Evolutionary conservation across 2,329 filamentous ascomycete species (phyloP).

Genomic region (Purpureocillium takamizusanense): DNA sequence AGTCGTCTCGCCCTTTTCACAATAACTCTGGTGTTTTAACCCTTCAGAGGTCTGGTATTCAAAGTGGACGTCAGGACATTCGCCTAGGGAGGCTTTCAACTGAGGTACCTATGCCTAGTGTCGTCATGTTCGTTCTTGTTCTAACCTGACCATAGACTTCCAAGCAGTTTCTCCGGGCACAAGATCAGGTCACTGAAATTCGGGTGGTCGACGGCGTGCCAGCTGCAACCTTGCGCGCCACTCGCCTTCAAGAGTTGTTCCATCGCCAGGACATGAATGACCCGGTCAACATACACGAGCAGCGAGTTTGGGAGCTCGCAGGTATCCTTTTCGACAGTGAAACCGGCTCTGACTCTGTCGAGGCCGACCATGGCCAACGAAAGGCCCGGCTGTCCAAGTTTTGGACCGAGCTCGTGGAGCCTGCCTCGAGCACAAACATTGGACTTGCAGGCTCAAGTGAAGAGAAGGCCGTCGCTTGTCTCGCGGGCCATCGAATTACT

Average conservation of each 20-base stretch:
- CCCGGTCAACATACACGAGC: constrained; percentile 51
- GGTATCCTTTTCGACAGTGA: constrained; percentile 79
- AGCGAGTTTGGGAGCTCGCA: constrained; percentile 75
- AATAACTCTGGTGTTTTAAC: constrained; percentile 20
- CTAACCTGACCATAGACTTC: constrained; percentile 34
- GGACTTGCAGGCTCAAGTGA: constrained; percentile 57
- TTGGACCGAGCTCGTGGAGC: constrained; percentile 58
- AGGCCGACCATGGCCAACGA: constrained; percentile 30
- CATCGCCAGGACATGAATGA: constrained; percentile 30
- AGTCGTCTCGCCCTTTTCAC: constrained; percentile 15
- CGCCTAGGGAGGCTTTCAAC: constrained; percentile 55
- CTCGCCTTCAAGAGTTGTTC: constrained; percentile 27
- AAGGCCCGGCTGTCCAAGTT: constrained; percentile 60
- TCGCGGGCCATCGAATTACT: constrained; percentile 69
- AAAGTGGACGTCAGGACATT: constrained; percentile 55
- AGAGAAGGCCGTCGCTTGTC: constrained; percentile 72
- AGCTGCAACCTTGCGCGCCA: constrained; percentile 36
- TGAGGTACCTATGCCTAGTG: constrained; percentile 28
- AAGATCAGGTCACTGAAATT: constrained; percentile 48
- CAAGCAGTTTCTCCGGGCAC: constrained; percentile 43
- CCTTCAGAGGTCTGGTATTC: constrained; percentile 36
- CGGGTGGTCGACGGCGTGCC: constrained; percentile 49
- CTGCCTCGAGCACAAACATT: constrained; percentile 43
- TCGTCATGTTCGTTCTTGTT: no score
- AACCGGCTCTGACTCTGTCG: constrained; percentile 28